phyloP scores from a whole-genome alignment of 805 yeast genomes.

The Sugiyamaella lignohabitans region DNA sequence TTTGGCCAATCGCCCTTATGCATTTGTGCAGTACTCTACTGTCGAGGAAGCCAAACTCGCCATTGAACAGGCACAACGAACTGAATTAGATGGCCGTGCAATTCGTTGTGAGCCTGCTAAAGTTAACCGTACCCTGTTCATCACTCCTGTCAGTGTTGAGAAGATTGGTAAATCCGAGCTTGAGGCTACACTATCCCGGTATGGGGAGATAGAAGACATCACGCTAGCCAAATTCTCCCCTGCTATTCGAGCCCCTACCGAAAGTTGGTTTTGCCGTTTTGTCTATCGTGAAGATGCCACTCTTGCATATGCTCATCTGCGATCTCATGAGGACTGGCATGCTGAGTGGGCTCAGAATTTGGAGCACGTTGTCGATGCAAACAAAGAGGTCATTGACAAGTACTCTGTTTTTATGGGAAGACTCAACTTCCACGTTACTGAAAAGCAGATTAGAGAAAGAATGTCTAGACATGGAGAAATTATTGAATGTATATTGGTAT shows the following conservation, averaged over 20 bases:
- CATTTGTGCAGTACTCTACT: constrained; percentile 77
- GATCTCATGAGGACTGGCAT: constrained; percentile 34
- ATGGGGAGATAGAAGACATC: constrained; percentile 73
- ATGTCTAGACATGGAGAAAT: constrained; percentile 66
- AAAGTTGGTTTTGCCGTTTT: constrained; percentile 70
- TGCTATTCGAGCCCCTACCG: constrained; percentile 15
- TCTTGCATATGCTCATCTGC: constrained; percentile 56
- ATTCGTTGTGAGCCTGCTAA: constrained; percentile 87
- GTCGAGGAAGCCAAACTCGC: constrained; percentile 68
- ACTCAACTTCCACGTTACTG: constrained; percentile 48
- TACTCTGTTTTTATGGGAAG: constrained; percentile 77
- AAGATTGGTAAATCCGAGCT: neutral
- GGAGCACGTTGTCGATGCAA: constrained; percentile 23
- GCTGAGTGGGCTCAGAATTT: constrained; percentile 87
- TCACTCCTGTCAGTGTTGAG: constrained; percentile 31
- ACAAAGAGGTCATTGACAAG: constrained; percentile 50
- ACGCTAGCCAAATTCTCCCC: constrained; percentile 24
- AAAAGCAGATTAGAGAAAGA: constrained; percentile 48
- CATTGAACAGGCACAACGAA: constrained; percentile 59
- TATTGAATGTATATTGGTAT: constrained; percentile 40
- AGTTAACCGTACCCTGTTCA: constrained; percentile 77
- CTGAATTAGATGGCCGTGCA: constrained; percentile 62
- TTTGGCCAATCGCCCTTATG: constrained; percentile 78
- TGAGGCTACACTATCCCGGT: constrained; percentile 26
- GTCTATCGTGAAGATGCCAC: constrained; percentile 84